These are phyloP conservation scores for Rhodamnia argentea DNA, from an alignment of 345 rosid genomes.

Conservation along the genomic window DNA sequence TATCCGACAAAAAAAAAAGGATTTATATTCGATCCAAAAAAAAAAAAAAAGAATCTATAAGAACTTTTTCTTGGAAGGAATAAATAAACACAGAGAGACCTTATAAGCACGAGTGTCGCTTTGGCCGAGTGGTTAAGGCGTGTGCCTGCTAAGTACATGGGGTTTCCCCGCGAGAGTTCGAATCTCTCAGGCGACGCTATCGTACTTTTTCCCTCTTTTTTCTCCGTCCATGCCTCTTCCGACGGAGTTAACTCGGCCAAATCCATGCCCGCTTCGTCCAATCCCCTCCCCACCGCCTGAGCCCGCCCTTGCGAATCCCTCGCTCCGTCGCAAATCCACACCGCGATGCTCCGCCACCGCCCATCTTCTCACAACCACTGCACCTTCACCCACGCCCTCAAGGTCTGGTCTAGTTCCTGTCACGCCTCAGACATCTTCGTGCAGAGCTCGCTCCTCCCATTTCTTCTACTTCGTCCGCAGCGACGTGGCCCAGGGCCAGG, in stretches of 20 bases:
- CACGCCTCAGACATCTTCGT: not conserved
- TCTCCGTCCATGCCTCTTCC: not conserved
- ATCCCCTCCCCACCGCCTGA: constrained; percentile 7
- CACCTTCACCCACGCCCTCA: constrained; percentile 16
- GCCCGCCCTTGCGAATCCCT: constrained; percentile 6
- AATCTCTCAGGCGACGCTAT: constrained; percentile 59
- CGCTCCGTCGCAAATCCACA: not conserved
- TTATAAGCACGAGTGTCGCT: constrained; percentile 7
- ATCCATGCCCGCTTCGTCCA: constrained; percentile 15
- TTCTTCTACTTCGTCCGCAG: not conserved
- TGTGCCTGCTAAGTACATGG: constrained; percentile 89
- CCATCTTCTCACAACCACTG: not conserved
- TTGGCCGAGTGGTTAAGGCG: constrained; percentile 96
- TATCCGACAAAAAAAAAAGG: too few species aligned
- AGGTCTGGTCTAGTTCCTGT: not conserved
- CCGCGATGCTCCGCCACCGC: constrained; percentile 6
- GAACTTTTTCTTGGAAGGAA: fast-evolving
- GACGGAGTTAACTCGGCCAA: not conserved
- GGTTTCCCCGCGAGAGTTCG: constrained; percentile 80
- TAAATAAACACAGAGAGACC: fast-evolving
- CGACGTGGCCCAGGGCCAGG: not conserved
- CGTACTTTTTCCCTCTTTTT: not conserved
- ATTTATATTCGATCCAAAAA: too few species aligned
- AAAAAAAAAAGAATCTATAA: not conserved
- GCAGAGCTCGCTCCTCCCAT: not conserved